These are phyloP conservation scores for Auriculariales sp. DNA, from an alignment of 768 basidiomycete genomes.

Conservation along the genomic window DNA sequence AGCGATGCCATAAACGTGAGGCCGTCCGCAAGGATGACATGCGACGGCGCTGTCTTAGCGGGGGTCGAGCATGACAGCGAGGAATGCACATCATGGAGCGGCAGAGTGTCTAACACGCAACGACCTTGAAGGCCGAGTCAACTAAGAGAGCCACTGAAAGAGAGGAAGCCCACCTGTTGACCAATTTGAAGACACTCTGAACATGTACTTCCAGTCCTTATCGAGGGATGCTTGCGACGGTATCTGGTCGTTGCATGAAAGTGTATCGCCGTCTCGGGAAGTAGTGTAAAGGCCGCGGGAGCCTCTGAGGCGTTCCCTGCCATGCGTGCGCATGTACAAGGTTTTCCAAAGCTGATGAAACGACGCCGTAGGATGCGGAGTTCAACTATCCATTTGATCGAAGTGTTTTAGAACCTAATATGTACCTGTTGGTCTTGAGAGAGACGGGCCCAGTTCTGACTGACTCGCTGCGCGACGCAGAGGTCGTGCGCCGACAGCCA, in stretches of 20 bases:
- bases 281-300: slow-evolving; percentile 33
- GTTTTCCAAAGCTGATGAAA: slow-evolving; percentile 46
- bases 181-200: slow-evolving; percentile 74
- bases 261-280: neutral
- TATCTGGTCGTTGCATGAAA: too few species aligned
- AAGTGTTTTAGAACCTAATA: slow-evolving; percentile 11
- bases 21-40: slow-evolving; percentile 45
- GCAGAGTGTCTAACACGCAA: slow-evolving; percentile 28
- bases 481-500: slow-evolving; percentile 53
- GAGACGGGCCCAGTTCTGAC: slow-evolving; percentile 51
- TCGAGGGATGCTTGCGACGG: slow-evolving; percentile 24
- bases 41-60: too few species aligned
- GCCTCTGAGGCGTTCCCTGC: slow-evolving; percentile 56
- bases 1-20: slow-evolving; percentile 46
- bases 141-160: neutral
- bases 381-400: neutral
- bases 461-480: slow-evolving; percentile 46
- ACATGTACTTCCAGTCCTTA: slow-evolving; percentile 79
- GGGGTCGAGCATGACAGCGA: neutral
- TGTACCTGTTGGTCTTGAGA: slow-evolving; percentile 51
- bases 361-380: slow-evolving; percentile 6
- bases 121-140: slow-evolving; percentile 36
- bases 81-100: neutral
- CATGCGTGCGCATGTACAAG: slow-evolving; percentile 50
- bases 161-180: slow-evolving; percentile 42